Conservation (phyloP, 371 early-diverging fungal species). For the Vairimorpha necatrix region DNA sequence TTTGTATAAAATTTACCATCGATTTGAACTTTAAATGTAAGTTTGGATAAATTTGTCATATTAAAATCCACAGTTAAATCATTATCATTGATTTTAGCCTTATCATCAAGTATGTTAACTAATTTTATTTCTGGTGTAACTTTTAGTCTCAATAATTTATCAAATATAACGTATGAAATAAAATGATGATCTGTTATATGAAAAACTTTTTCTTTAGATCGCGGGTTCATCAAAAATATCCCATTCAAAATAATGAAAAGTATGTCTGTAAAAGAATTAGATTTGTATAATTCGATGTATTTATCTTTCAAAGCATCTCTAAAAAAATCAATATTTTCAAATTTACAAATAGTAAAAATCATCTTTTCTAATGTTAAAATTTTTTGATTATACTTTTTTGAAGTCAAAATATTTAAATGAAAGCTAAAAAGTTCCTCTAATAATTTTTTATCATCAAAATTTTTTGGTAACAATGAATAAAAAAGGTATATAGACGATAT, state of each 20-base stretch:
- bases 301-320: slow-evolving; percentile 12
- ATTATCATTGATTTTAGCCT: too few relatives aligned
- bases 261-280: not conserved
- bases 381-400: not conserved
- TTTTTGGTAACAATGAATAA: slow-evolving; percentile 16
- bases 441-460: slow-evolving; percentile 10
- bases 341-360: slow-evolving; percentile 1
- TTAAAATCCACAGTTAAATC: not conserved
- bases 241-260: slow-evolving; percentile 6
- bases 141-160: not conserved
- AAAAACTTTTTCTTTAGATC: not conserved
- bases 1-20: too few relatives aligned
- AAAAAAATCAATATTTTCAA: slow-evolving; percentile 5
- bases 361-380: slow-evolving; percentile 8
- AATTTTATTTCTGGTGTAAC: not conserved
- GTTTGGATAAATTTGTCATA: not conserved
- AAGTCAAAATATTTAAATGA: slow-evolving; percentile 32
- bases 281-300: not conserved
- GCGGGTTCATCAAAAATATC: slow-evolving; percentile 14
- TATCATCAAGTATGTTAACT: not conserved
- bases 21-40: too few relatives aligned
- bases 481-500: slow-evolving; percentile 22
- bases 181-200: not conserved
- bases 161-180: not conserved
- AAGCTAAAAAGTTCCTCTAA: slow-evolving; percentile 16